Conservation (phyloP, 805 yeast genomes). For the Wickerhamiella allomyrinae region DNA sequence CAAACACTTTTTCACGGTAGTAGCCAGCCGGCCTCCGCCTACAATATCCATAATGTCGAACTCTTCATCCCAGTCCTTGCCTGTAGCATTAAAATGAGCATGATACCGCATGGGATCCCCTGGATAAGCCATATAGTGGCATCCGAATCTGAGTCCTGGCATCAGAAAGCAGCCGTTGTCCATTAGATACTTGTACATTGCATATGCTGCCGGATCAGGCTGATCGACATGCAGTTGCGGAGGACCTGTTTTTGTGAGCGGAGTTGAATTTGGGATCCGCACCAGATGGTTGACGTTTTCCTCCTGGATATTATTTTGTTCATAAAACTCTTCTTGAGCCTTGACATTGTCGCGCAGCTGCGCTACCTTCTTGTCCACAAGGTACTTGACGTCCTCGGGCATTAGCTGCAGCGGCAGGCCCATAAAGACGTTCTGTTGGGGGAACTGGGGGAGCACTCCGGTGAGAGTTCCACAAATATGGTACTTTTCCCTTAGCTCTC, state of each 20-base stretch:
- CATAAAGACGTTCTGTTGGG: constrained; percentile 81
- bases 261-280: background rate
- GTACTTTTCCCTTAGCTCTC: constrained; percentile 36
- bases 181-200: constrained; percentile 31
- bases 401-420: constrained; percentile 69
- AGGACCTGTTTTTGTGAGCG: background rate
- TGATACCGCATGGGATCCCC: constrained; percentile 90
- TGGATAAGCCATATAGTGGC: constrained; percentile 77
- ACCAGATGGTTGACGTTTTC: background rate
- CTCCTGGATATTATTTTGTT: background rate
- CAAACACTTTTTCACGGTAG: constrained; percentile 82
- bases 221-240: background rate
- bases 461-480: constrained; percentile 64
- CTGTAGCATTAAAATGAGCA: constrained; percentile 63
- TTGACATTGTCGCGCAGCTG: constrained; percentile 30
- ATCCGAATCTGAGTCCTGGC: constrained; percentile 89
- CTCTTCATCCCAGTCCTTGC: constrained; percentile 35
- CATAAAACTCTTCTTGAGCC: background rate
- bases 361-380: constrained; percentile 33
- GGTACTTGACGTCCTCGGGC: constrained; percentile 60
- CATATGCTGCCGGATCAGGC: constrained; percentile 14
- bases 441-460: constrained; percentile 80
- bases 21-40: constrained; percentile 82
- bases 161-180: constrained; percentile 39
- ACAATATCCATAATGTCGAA: constrained; percentile 46